Percentiles rank a stretch among this genome's conserved stretches.
These are phyloP conservation scores for Hypoxylon crocopeplum DNA, from an alignment of 495 filamentous ascomycete species.

Conservation along the genomic window DNA sequence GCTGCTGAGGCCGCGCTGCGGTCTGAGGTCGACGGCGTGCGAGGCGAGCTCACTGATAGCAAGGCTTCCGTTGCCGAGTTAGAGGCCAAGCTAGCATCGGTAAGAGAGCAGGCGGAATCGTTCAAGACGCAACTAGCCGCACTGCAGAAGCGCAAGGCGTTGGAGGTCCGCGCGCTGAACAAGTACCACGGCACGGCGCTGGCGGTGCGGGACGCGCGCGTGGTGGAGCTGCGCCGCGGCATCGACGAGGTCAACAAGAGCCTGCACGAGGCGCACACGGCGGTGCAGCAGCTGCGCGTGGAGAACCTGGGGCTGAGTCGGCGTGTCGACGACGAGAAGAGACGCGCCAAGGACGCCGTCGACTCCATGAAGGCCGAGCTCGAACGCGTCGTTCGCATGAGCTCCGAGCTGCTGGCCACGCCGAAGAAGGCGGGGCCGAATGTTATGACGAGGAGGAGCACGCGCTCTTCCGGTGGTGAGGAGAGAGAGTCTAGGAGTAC, in stretches of 20 bases:
- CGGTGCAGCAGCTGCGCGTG: constrained; percentile 43
- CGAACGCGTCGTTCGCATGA: constrained; percentile 45
- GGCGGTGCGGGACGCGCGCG: constrained; percentile 50
- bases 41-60: constrained; percentile 50
- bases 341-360: constrained; percentile 55
- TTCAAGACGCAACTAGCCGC: constrained; percentile 50
- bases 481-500: constrained; percentile 1
- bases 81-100: constrained; percentile 34
- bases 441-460: constrained; percentile 17
- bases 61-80: constrained; percentile 47
- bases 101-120: constrained; percentile 39
- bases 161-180: constrained; percentile 47
- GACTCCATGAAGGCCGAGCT: constrained; percentile 58
- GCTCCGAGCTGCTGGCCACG: constrained; percentile 41
- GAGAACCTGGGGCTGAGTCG: constrained; percentile 46
- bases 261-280: constrained; percentile 47
- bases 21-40: constrained; percentile 38
- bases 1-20: constrained; percentile 29
- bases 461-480: neutral
- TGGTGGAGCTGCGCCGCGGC: constrained; percentile 48
- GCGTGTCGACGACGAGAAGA: constrained; percentile 50
- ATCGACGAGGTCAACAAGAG: constrained; percentile 45
- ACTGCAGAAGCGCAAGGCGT: constrained; percentile 47
- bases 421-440: constrained; percentile 10
- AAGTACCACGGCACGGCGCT: constrained; percentile 47